Conservation (phyloP, 257 asterid species). For the Dorcoceras hygrometricum region DNA sequence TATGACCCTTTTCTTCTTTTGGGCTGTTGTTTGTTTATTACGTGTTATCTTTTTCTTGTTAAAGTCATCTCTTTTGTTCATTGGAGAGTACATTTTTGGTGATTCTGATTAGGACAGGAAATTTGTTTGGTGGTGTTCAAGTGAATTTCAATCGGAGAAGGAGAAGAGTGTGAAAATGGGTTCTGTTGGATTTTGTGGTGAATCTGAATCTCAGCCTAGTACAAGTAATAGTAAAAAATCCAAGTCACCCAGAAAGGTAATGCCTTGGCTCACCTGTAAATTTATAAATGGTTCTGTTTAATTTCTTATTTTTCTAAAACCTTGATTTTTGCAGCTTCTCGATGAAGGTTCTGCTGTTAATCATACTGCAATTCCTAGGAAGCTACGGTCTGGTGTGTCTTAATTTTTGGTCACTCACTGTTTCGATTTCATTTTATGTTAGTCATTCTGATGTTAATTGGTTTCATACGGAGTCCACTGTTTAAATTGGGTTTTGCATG, state of each 20-base stretch:
- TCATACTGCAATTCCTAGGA: conserved; percentile 68
- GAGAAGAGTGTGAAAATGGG: conserved; percentile 42
- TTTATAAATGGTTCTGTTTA: background rate
- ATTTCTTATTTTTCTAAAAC: conserved; percentile 3
- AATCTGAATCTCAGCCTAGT: conserved; percentile 44
- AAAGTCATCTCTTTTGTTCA: conserved; percentile 26
- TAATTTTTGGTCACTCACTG: conserved; percentile 4
- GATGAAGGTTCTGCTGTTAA: conserved; percentile 46
- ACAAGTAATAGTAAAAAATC: conserved; percentile 28
- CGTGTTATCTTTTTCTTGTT: conserved; percentile 26
- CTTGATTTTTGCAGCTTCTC: conserved; percentile 49
- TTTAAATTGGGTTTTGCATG: conserved; percentile 17
- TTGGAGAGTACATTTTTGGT: conserved; percentile 18
- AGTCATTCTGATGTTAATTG: conserved; percentile 11
- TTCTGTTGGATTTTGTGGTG: conserved; percentile 46
- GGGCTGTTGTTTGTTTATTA: conserved; percentile 21
- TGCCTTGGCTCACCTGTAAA: background rate
- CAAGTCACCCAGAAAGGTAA: conserved; percentile 55
- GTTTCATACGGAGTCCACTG: conserved; percentile 31
- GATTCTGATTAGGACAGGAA: conserved; percentile 13
- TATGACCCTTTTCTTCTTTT: conserved; percentile 19
- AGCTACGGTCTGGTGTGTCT: conserved; percentile 63
- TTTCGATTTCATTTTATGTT: background rate
- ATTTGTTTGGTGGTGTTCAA: conserved; percentile 15
- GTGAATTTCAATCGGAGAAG: conserved; percentile 11